These are phyloP conservation scores for Scheffersomyces illinoinensis DNA, from an alignment of 1,139 yeast species.

Conservation along the genomic window DNA sequence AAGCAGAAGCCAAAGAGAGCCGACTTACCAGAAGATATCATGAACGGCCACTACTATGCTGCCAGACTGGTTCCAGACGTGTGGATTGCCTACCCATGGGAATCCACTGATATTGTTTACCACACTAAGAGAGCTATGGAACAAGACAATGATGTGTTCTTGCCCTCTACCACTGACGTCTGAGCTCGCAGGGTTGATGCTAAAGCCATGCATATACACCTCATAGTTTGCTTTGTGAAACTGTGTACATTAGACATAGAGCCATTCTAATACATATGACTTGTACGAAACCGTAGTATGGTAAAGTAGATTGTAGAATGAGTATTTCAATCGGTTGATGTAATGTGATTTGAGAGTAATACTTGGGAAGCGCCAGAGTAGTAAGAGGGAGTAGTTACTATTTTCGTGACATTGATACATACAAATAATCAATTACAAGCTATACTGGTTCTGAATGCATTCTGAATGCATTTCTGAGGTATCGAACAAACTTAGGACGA, in stretches of 20 bases:
- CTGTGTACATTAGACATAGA: conserved; percentile 1
- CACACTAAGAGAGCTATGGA: conserved; percentile 80
- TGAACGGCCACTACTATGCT: conserved; percentile 79
- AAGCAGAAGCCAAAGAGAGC: conserved; percentile 89
- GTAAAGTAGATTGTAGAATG: background rate
- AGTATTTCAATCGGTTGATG: no score
- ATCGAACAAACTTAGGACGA: background rate
- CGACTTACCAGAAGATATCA: conserved; percentile 63
- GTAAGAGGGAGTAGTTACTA: no score
- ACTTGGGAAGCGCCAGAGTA: no score
- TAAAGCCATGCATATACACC: background rate
- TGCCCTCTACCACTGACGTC: conserved; percentile 34
- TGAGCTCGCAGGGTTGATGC: conserved; percentile 1
- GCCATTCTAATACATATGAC: background rate
- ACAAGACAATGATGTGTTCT: conserved; percentile 62
- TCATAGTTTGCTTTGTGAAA: background rate
- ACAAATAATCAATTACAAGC: background rate
- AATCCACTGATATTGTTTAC: conserved; percentile 81
- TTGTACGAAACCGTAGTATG: background rate
- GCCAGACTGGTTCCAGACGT: conserved; percentile 88
- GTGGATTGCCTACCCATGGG: conserved; percentile 99
- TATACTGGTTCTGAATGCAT: background rate
- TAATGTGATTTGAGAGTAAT: no score
- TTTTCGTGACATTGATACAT: background rate
- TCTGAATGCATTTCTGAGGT: background rate